phyloP scores from a whole-genome alignment of 805 yeast genomes.

The Saccharomycopsis lassenensis region DNA sequence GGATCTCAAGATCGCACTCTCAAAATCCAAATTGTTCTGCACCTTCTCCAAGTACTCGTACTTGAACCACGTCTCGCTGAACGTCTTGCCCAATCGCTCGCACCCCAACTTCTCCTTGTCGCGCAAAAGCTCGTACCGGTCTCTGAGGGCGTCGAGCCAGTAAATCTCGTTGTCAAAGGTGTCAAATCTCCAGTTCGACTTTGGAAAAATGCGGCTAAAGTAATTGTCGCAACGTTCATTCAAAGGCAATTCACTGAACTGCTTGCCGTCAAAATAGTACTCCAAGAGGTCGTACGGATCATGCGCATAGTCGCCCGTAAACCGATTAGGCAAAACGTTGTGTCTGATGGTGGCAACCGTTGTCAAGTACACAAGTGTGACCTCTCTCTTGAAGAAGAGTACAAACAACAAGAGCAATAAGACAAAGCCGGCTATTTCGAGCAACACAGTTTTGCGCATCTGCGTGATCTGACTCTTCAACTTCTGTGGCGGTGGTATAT shows the following conservation, averaged over 20 bases:
- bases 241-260: slow-evolving; percentile 8
- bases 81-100: slow-evolving; percentile 13
- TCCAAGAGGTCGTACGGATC: slow-evolving; percentile 14
- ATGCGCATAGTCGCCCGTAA: slow-evolving; percentile 8
- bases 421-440: background rate
- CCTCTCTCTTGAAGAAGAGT: background rate
- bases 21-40: slow-evolving; percentile 15
- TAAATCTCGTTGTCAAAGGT: slow-evolving; percentile 12
- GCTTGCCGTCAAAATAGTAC: slow-evolving; percentile 12
- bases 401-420: background rate
- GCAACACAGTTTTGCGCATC: background rate
- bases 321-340: slow-evolving; percentile 9
- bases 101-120: slow-evolving; percentile 12
- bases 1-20: slow-evolving; percentile 10
- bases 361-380: slow-evolving; percentile 4
- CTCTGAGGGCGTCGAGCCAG: slow-evolving; percentile 15
- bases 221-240: slow-evolving; percentile 15
- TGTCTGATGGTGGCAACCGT: slow-evolving; percentile 13
- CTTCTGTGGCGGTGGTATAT: background rate
- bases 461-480: background rate
- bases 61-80: slow-evolving; percentile 16
- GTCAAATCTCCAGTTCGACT: slow-evolving; percentile 16
- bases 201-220: slow-evolving; percentile 13
- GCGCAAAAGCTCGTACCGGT: slow-evolving; percentile 15
- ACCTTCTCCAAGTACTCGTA: slow-evolving; percentile 16